Conservation (phyloP, 805 yeast species). For the Starmerella tilneyi region DNA sequence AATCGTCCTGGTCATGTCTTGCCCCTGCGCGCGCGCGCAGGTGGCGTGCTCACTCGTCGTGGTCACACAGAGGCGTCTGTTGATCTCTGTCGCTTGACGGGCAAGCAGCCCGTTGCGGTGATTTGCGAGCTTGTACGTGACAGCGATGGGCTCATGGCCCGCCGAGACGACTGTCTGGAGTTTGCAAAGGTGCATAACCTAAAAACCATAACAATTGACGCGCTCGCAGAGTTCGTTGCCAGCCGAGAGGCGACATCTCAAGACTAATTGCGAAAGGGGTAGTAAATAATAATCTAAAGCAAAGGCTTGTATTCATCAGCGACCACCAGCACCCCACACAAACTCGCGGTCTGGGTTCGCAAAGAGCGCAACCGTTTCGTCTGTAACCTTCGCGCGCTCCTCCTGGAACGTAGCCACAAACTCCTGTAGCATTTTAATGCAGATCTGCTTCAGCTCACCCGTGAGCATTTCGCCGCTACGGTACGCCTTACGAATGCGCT, state of each 20-base stretch:
- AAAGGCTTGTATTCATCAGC: background rate
- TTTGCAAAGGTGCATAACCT: conserved; percentile 55
- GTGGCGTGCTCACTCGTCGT: conserved; percentile 66
- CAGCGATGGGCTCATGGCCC: conserved; percentile 90
- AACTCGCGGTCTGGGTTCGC: conserved; percentile 64
- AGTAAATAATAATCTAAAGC: background rate
- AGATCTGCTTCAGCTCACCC: conserved; percentile 85
- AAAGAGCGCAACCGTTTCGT: conserved; percentile 50
- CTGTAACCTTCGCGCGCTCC: conserved; percentile 56
- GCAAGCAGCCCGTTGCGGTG: conserved; percentile 74
- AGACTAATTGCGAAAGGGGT: too few species aligned
- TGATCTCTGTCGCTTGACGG: conserved; percentile 68
- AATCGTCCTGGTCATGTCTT: conserved; percentile 89
- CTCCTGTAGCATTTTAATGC: conserved; percentile 69
- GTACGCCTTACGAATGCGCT: conserved; percentile 52
- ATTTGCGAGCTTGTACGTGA: conserved; percentile 92
- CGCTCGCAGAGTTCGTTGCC: conserved; percentile 46
- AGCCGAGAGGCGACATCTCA: background rate
- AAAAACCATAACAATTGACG: conserved; percentile 70
- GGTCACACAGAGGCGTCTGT: conserved; percentile 99
- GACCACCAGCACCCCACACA: conserved; percentile 49
- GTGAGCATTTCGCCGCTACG: conserved; percentile 72
- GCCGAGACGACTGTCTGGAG: conserved; percentile 70
- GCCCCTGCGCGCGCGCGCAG: conserved; percentile 84
- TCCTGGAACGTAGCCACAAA: conserved; percentile 77